Evolutionary conservation across 2,329 filamentous ascomycete genomes (phyloP).

Genomic region (Lasiodiplodia gonubiensis): DNA sequence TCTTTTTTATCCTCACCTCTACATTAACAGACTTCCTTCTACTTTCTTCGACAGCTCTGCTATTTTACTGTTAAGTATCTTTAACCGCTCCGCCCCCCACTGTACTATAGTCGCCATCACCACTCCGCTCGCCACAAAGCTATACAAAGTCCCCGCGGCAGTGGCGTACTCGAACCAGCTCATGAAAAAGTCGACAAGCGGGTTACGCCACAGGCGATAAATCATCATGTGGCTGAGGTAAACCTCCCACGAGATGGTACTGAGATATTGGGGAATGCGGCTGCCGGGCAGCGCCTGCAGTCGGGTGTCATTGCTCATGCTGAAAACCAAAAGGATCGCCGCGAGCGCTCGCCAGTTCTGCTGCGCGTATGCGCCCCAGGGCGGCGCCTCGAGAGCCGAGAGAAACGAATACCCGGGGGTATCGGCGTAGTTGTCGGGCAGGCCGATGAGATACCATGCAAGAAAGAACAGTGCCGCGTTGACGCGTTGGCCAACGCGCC

Average conservation of each 20-base stretch:
- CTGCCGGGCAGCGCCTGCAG: conserved; percentile 48
- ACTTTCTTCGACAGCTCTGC: too few relatives aligned
- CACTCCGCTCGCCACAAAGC: not conserved
- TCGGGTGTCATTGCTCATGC: not conserved
- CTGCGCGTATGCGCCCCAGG: conserved; percentile 55
- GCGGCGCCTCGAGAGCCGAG: conserved; percentile 54
- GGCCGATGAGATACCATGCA: conserved; percentile 57
- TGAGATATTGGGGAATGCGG: conserved; percentile 54
- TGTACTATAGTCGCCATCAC: not conserved
- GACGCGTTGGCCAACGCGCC: not conserved
- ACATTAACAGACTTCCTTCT: too few relatives aligned
- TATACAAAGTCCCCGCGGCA: not conserved
- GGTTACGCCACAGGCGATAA: not conserved
- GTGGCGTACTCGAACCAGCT: not conserved
- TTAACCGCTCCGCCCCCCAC: not conserved
- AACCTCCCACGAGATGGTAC: conserved; percentile 57
- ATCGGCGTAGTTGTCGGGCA: conserved; percentile 46
- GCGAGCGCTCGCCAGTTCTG: conserved; percentile 64
- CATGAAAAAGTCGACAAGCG: not conserved
- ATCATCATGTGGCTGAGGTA: conserved; percentile 54
- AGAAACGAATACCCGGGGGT: conserved; percentile 61
- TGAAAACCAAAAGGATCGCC: conserved; percentile 41
- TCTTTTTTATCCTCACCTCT: too few relatives aligned
- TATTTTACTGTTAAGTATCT: not conserved
- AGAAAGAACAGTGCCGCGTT: conserved; percentile 48